Evolutionary conservation across 1,284 basidiomycete species (phyloP).

Genomic region (Trametes pubescens): DNA sequence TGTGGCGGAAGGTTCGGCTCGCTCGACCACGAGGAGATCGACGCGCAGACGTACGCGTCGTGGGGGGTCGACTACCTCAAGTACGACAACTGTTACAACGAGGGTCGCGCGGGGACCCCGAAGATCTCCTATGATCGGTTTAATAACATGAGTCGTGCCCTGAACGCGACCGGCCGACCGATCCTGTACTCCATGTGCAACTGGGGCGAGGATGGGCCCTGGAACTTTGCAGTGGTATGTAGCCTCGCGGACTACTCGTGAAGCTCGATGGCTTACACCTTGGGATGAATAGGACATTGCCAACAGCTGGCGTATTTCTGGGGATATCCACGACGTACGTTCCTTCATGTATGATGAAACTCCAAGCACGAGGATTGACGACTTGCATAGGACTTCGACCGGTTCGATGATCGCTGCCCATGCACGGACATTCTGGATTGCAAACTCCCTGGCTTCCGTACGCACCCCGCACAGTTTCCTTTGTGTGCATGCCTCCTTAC

Average conservation of each 20-base stretch:
- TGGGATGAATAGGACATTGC: conserved; percentile 46
- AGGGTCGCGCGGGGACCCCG: conserved; percentile 52
- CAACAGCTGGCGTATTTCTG: conserved; percentile 56
- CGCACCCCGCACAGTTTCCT: conserved; percentile 4
- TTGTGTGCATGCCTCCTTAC: conserved; percentile 1
- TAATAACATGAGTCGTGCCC: conserved; percentile 53
- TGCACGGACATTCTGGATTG: conserved; percentile 50
- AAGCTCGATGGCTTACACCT: background rate
- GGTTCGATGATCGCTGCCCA: conserved; percentile 53
- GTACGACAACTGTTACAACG: conserved; percentile 58
- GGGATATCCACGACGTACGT: conserved; percentile 51
- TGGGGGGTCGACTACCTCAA: conserved; percentile 55
- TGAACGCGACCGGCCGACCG: conserved; percentile 56
- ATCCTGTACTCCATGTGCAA: conserved; percentile 59
- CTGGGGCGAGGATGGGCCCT: conserved; percentile 55
- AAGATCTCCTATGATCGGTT: conserved; percentile 52
- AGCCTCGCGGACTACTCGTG: background rate
- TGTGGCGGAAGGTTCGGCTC: conserved; percentile 55
- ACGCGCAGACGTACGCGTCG: conserved; percentile 54
- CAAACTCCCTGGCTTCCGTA: conserved; percentile 49
- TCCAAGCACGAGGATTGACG: background rate
- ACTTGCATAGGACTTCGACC: conserved; percentile 46
- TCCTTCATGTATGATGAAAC: no score
- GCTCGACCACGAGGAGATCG: conserved; percentile 55
- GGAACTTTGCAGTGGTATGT: conserved; percentile 53